Evolutionary conservation across 139 green algal genomes (phyloP), one percentile per base, ranked within the genome.

Genomic region (Coelastrella sp.): DNA sequence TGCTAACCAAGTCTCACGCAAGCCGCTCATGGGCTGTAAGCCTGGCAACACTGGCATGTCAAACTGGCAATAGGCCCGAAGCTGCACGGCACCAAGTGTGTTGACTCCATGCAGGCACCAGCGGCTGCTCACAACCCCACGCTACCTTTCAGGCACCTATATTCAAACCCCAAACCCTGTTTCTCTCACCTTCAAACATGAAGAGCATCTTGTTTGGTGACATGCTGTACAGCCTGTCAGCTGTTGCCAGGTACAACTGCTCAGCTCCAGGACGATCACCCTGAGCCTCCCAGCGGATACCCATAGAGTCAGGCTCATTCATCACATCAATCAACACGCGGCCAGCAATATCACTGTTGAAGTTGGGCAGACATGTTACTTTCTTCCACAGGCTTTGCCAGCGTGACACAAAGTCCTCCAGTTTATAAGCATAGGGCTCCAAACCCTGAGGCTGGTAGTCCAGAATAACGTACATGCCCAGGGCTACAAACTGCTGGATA

Each of bases 261-360:
- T 80, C 19, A 78, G 87, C 87, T 23, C 87, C 87, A 13, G 87
- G 87, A 10, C 87, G 61, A 65, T 74, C 77, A 2, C 64, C 64
- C 14, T 61, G 14, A 4, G 87, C 47, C 87, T 91, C 88, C 88
- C 88, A 91, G 5, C 68, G 32, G 58, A 87, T 88, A 56, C 60
- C 58, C 88, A 91, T 88, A 19, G 65, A 83, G 80, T 91, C 88
- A 3, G 80, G 88, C 88, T 91, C 88, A 59, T 91, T 91, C 88
- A 88, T 83, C 19, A 91, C 80, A 83, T 91, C 88, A 17, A 91
- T 71, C 20, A 91, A 32, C 5, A 91, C 23, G 7, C 88, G 88
- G 10, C 82, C 82, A 32, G 77, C 54, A 47, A 91, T 60, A n/a
- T 91, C 87, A 5, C 14, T 47, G 47, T 81, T 16, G 47, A 86